Evolutionary conservation across 345 rosid genomes (phyloP).

Genomic region (Diplotaxis tenuifolia): DNA sequence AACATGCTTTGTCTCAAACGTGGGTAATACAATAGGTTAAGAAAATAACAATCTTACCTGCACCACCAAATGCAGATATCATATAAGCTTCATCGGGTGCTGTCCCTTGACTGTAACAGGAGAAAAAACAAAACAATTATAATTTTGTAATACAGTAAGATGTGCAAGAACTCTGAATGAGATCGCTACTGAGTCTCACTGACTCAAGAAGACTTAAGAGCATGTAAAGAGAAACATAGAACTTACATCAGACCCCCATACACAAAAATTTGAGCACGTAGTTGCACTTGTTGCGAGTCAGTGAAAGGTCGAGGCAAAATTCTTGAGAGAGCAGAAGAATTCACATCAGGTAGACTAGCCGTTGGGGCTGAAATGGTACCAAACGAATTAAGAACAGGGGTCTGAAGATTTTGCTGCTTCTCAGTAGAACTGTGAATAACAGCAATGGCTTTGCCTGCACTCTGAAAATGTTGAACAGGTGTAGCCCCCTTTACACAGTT

Average conservation of each 20-base stretch:
- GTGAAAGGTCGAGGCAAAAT: slow-evolving; percentile 87
- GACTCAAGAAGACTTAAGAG: slow-evolving; percentile 14
- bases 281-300: slow-evolving; percentile 95
- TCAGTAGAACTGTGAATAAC: slow-evolving; percentile 51
- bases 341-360: slow-evolving; percentile 70
- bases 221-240: slow-evolving; percentile 5
- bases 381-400: slow-evolving; percentile 47
- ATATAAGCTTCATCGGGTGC: slow-evolving; percentile 95
- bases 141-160: slow-evolving; percentile 15
- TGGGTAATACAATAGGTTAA: slow-evolving; percentile 20
- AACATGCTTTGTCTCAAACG: slow-evolving; percentile 5
- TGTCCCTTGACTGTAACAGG: slow-evolving; percentile 73
- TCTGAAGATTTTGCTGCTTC: slow-evolving; percentile 54
- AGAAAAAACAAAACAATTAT: background rate
- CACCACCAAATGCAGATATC: slow-evolving; percentile 96
- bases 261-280: slow-evolving; percentile 98
- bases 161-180: background rate
- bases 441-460: slow-evolving; percentile 48
- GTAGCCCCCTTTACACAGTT: slow-evolving; percentile 43
- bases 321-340: slow-evolving; percentile 50
- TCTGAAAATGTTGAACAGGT: slow-evolving; percentile 45
- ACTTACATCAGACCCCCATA: slow-evolving; percentile 96
- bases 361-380: slow-evolving; percentile 44
- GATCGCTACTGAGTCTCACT: background rate
- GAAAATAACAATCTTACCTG: slow-evolving; percentile 48